Conservation (phyloP, 345 rosid species). For the Raphanus raphanistrum region DNA sequence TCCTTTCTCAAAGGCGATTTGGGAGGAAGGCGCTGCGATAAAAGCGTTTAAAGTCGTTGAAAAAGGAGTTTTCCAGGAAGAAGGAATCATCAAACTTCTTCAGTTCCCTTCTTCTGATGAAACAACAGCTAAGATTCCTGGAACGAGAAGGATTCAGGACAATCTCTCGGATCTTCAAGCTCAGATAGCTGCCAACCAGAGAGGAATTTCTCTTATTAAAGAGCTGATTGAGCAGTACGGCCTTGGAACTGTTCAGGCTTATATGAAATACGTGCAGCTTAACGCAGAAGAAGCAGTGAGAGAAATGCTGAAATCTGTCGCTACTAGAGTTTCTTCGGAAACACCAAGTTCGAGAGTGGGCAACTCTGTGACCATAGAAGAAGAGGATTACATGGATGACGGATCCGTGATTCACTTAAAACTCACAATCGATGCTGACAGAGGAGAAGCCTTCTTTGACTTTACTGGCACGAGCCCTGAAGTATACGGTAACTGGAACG, state of each 20-base stretch:
- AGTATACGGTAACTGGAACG: slow-evolving; percentile 96
- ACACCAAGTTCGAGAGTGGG: slow-evolving; percentile 34
- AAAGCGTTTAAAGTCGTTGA: slow-evolving; percentile 93
- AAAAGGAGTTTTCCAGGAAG: slow-evolving; percentile 82
- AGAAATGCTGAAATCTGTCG: slow-evolving; percentile 92
- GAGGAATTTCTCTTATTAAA: slow-evolving; percentile 83
- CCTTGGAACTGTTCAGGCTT: slow-evolving; percentile 81
- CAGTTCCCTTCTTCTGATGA: slow-evolving; percentile 61
- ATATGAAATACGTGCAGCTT: slow-evolving; percentile 86
- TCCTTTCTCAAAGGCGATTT: slow-evolving; percentile 90
- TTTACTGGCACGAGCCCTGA: slow-evolving; percentile 90
- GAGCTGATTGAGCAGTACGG: slow-evolving; percentile 89
- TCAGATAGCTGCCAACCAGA: slow-evolving; percentile 95
- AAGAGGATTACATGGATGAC: slow-evolving; percentile 95
- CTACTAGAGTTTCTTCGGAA: slow-evolving; percentile 51
- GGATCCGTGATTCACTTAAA: slow-evolving; percentile 80
- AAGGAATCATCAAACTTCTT: slow-evolving; percentile 78
- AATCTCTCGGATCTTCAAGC: slow-evolving; percentile 94
- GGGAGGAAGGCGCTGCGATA: slow-evolving; percentile 98
- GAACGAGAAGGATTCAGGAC: slow-evolving; percentile 85
- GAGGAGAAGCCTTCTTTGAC: slow-evolving; percentile 88
- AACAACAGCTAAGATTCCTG: slow-evolving; percentile 58
- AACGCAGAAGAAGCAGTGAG: slow-evolving; percentile 96
- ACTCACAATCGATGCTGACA: slow-evolving; percentile 61
- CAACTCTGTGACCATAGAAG: slow-evolving; percentile 55